Percentiles rank a stretch among this genome's conserved stretches.
Conservation (phyloP, 768 basidiomycete species). For the Boletus insuetus region DNA sequence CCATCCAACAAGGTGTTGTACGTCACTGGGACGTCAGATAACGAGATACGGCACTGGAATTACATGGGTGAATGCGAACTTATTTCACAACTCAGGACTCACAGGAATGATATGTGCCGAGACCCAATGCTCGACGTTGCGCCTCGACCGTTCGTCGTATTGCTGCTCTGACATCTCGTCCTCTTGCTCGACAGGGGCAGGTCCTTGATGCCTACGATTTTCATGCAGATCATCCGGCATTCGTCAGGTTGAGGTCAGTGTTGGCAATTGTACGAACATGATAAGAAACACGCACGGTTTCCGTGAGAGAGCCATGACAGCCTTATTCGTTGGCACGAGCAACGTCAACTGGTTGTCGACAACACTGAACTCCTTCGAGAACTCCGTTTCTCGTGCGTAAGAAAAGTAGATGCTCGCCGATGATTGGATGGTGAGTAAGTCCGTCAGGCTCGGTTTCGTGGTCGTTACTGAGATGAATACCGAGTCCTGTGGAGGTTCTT, state of each 20-base stretch:
- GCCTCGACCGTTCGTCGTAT: slow-evolving; percentile 54
- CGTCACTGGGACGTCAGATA: slow-evolving; percentile 36
- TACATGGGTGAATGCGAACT: neutral
- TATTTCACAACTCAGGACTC: slow-evolving; percentile 14
- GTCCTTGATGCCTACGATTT: slow-evolving; percentile 56
- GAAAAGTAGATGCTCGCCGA: slow-evolving; percentile 81
- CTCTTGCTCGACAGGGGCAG: slow-evolving; percentile 38
- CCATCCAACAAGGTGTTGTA: slow-evolving; percentile 60
- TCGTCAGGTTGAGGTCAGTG: neutral
- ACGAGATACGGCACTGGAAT: slow-evolving; percentile 42
- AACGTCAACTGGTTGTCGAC: slow-evolving; percentile 45
- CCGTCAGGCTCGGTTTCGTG: slow-evolving; percentile 58
- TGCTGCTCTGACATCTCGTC: slow-evolving; percentile 65
- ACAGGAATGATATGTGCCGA: slow-evolving; percentile 84
- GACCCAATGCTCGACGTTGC: slow-evolving; percentile 78
- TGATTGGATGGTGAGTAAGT: slow-evolving; percentile 74
- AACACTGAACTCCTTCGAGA: slow-evolving; percentile 49
- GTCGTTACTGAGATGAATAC: slow-evolving; percentile 39
- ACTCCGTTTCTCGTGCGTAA: slow-evolving; percentile 69
- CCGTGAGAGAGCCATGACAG: slow-evolving; percentile 72
- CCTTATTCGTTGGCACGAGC: slow-evolving; percentile 85
- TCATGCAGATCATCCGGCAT: neutral
- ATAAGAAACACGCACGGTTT: slow-evolving; percentile 64
- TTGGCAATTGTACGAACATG: neutral
- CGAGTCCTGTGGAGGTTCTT: slow-evolving; percentile 3